Conservation (phyloP, 805 yeast genomes). For the Monosporozyma yasuniensis region DNA sequence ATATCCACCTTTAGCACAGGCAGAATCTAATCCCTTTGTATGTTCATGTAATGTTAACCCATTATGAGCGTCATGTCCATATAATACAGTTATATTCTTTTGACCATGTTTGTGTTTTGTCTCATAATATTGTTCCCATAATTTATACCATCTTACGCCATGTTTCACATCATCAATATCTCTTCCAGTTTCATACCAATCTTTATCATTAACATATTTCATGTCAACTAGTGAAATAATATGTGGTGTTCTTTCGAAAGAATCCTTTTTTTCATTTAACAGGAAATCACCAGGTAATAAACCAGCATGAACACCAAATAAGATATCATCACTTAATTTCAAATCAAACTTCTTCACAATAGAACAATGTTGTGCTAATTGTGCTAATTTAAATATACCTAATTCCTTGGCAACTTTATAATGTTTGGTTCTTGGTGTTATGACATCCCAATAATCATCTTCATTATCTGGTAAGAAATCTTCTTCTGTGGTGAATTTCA, state of each 20-base stretch:
- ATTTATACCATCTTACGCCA: constrained; percentile 45
- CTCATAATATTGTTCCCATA: constrained; percentile 36
- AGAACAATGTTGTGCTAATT: constrained; percentile 17
- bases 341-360: constrained; percentile 15
- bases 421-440: constrained; percentile 15
- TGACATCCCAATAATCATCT: constrained; percentile 3
- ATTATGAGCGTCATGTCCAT: constrained; percentile 82
- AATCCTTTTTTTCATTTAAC: constrained; percentile 11
- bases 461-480: constrained; percentile 12
- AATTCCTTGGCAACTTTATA: constrained; percentile 14
- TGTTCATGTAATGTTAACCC: constrained; percentile 60
- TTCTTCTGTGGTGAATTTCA: constrained; percentile 8
- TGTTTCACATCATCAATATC: constrained; percentile 11
- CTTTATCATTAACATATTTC: constrained; percentile 59
- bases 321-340: constrained; percentile 17
- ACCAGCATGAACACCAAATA: constrained; percentile 79
- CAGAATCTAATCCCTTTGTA: constrained; percentile 74
- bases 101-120: constrained; percentile 9
- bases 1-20: constrained; percentile 68
- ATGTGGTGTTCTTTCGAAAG: constrained; percentile 33
- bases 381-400: constrained; percentile 13
- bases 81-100: constrained; percentile 42
- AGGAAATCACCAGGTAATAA: constrained; percentile 52
- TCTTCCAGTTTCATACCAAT: constrained; percentile 37
- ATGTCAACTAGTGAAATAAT: constrained; percentile 60